Evolutionary conservation across 2,329 filamentous ascomycete genomes (phyloP).

Genomic region (Alternaria sp.): DNA sequence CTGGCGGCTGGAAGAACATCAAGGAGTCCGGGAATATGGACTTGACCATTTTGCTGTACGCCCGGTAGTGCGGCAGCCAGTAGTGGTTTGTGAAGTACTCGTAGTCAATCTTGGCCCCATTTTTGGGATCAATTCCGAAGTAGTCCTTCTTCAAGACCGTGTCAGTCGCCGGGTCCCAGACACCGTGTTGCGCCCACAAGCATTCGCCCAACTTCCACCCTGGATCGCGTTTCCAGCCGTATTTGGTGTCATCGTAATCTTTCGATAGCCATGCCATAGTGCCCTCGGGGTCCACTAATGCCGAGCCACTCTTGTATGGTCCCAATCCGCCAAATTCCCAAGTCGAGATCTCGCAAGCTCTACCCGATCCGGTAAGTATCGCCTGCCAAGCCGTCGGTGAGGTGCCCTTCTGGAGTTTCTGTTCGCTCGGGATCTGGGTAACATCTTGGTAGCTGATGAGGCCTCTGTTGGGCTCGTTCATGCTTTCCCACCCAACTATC

Average conservation of each 20-base stretch:
- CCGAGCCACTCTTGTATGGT: constrained; percentile 84
- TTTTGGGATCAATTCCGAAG: constrained; percentile 79
- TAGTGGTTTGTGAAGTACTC: constrained; percentile 88
- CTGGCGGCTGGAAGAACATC: constrained; percentile 89
- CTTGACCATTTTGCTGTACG: constrained; percentile 76
- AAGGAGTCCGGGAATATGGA: constrained; percentile 79
- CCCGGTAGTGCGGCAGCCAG: constrained; percentile 85
- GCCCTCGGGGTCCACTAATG: constrained; percentile 86
- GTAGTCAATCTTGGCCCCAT: constrained; percentile 77
- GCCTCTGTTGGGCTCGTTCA: constrained; percentile 94
- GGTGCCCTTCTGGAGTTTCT: constrained; percentile 90
- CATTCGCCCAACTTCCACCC: constrained; percentile 94
- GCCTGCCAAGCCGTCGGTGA: constrained; percentile 94
- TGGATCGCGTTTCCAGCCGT: constrained; percentile 87
- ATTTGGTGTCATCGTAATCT: constrained; percentile 84
- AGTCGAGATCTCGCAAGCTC: constrained; percentile 85
- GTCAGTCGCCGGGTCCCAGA: constrained; percentile 87
- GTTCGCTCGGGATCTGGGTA: constrained; percentile 79
- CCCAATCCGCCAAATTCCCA: constrained; percentile 96
- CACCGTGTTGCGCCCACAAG: constrained; percentile 93
- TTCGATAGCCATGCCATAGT: constrained; percentile 81
- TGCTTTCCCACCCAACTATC: constrained; percentile 92
- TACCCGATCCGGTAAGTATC: constrained; percentile 87
- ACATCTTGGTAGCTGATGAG: constrained; percentile 84
- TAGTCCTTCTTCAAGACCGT: constrained; percentile 83